phyloP scores from a whole-genome alignment of 1,284 basidiomycete species.

The Irpex sp. region DNA sequence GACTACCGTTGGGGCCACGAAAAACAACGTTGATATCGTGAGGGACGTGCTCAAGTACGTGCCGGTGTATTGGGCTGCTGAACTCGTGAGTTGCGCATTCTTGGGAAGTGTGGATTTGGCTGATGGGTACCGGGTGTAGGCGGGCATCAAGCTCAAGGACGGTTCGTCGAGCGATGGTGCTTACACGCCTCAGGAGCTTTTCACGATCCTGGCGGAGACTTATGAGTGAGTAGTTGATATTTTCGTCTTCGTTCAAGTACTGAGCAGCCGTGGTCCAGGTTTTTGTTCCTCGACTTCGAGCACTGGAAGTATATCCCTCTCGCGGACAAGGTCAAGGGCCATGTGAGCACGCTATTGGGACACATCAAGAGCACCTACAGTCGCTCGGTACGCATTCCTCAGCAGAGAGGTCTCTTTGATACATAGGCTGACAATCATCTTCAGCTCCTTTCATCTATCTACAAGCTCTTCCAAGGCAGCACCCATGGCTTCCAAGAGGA shows the following conservation, averaged over 20 bases:
- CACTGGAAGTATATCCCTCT: slow-evolving; percentile 48
- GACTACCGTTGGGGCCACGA: slow-evolving; percentile 39
- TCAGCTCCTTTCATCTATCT: slow-evolving; percentile 33
- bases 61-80: slow-evolving; percentile 63
- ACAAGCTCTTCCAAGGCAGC: slow-evolving; percentile 39
- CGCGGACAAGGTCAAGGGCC: slow-evolving; percentile 42
- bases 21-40: slow-evolving; percentile 59
- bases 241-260: not conserved
- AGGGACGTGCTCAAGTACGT: slow-evolving; percentile 62
- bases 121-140: slow-evolving; percentile 32
- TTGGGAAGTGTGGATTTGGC: not conserved
- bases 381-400: not conserved
- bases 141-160: slow-evolving; percentile 69
- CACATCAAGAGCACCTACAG: slow-evolving; percentile 43
- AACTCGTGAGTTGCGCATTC: slow-evolving; percentile 46
- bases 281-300: slow-evolving; percentile 70
- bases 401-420: not conserved
- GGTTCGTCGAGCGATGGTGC: slow-evolving; percentile 43
- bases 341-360: slow-evolving; percentile 47
- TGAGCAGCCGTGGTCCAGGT: slow-evolving; percentile 34
- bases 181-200: slow-evolving; percentile 59
- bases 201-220: slow-evolving; percentile 58
- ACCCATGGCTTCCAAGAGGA: slow-evolving; percentile 44
- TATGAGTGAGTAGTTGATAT: slow-evolving; percentile 46
- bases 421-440: not conserved